Base-by-base conservation (phyloP, 2,329 filamentous ascomycete genomes). In the Penicillium hesseltinei region DNA sequence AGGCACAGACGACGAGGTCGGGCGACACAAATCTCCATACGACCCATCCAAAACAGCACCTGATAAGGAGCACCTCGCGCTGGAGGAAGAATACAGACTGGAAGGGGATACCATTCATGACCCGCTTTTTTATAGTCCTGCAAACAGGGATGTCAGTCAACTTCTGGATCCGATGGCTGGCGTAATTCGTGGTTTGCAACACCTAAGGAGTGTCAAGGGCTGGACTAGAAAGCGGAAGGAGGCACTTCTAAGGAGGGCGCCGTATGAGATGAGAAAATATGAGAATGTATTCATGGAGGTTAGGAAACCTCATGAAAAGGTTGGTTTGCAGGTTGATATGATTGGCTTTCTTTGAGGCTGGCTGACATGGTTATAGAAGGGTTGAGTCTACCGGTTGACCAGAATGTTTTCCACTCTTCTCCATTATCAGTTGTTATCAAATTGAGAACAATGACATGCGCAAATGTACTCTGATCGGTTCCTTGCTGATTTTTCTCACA, bases 1-100 rank as follows among this genome's bases (percentile, higher is more conserved):
- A 10, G 68, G 68, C n/a, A 63, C 66, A 11, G 68, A 70, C 35
- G 66, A 68, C 25, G 67, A 66, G 50, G 66, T 69, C 9, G 67
- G 59, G 1, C 58, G 56, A 4, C 66, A 70, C 57, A 62, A 61
- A 23, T 65, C 63, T 4, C 68, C 68, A 13, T 70, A 67, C 44
- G 67, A 70, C 31, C 67, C 66, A 4, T 51, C 57, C 10, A 63
- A 51, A 39, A 68, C 67, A 19, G 54, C 54, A 19, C 62, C 65
- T 0, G 66, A 66, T 7, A 49, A 51, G 13, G 67, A 70, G 35
- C 60, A 61, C 2, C 56, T 51, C 7, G 64, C 60, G 5, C 56
- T 66, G 9, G 57, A 65, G 25, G 64, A 63, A 19, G 67, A 69
- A 45, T 69, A 66, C 53, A 59, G 35, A 27, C 47, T 58, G 5